Conservation (phyloP, 768 basidiomycete species). For the Lactifluus pinguis region DNA sequence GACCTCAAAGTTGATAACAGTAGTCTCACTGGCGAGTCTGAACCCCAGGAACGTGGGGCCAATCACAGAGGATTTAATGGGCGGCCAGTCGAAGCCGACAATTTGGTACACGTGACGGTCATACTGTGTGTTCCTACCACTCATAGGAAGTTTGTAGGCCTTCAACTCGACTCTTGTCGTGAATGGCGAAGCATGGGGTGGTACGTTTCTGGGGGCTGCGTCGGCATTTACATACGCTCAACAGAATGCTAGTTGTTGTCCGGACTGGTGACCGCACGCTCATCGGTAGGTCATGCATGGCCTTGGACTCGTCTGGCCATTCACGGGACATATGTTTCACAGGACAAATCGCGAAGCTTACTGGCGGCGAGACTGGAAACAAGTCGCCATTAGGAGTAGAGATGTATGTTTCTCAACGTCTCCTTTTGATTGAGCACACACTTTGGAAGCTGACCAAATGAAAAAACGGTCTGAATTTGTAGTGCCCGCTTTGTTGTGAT, state of each 20-base stretch:
- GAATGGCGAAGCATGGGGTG: slow-evolving; percentile 64
- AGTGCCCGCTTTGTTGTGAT: slow-evolving; percentile 54
- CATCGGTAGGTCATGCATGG: slow-evolving; percentile 35
- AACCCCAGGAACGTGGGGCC: slow-evolving; percentile 52
- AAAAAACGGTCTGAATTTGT: neutral
- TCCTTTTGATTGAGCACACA: neutral
- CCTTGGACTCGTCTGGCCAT: neutral
- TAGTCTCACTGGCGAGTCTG: slow-evolving; percentile 61
- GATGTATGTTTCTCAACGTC: slow-evolving; percentile 36
- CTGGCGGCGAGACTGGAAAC: slow-evolving; percentile 55
- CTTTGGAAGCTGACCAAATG: neutral
- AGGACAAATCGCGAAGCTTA: slow-evolving; percentile 63
- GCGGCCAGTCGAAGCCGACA: slow-evolving; percentile 56
- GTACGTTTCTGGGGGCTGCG: slow-evolving; percentile 30
- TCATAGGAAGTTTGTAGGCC: slow-evolving; percentile 30
- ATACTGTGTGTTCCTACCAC: neutral
- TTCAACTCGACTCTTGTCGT: slow-evolving; percentile 64
- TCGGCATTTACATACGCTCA: neutral
- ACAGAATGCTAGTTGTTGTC: slow-evolving; percentile 42
- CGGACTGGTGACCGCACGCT: slow-evolving; percentile 59
- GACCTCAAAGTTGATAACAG: slow-evolving; percentile 68
- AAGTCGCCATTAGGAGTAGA: slow-evolving; percentile 57
- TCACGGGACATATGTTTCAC: neutral
- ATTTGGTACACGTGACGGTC: slow-evolving; percentile 35
- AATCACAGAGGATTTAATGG: slow-evolving; percentile 36